A percentile compares a stretch with the other conserved stretches of the same genome.
These are phyloP conservation scores for Lathyrus tuberosus DNA, from an alignment of 306 rosid genomes.

Conservation along the genomic window DNA sequence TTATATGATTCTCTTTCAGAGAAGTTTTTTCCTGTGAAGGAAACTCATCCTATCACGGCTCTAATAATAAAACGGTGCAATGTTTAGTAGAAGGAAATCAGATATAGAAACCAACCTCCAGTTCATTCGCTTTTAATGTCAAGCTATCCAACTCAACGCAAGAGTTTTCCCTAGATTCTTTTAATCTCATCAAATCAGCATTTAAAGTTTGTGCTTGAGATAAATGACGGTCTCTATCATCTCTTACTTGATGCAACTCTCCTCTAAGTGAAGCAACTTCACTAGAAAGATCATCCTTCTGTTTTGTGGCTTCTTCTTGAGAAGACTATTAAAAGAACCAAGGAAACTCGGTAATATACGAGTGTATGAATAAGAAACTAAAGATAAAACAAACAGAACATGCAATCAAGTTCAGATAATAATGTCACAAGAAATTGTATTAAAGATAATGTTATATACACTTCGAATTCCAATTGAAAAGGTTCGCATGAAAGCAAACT, in stretches of 20 bases:
- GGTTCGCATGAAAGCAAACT: slow-evolving; percentile 46
- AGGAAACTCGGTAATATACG: slow-evolving; percentile 40
- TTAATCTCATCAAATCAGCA: slow-evolving; percentile 58
- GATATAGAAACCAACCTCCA: slow-evolving; percentile 66
- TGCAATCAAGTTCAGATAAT: neutral
- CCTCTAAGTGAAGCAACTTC: slow-evolving; percentile 75
- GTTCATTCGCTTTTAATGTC: slow-evolving; percentile 55
- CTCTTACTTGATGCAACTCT: slow-evolving; percentile 86
- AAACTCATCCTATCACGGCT: slow-evolving; percentile 30
- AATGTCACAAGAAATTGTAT: neutral
- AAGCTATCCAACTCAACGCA: slow-evolving; percentile 65
- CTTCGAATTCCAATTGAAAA: slow-evolving; percentile 22
- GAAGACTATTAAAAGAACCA: slow-evolving; percentile 66
- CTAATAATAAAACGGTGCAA: slow-evolving; percentile 14
- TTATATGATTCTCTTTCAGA: slow-evolving; percentile 63
- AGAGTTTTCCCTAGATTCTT: slow-evolving; percentile 62
- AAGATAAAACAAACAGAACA: slow-evolving; percentile 16
- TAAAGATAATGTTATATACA: neutral
- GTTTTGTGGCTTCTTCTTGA: slow-evolving; percentile 91
- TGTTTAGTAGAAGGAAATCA: slow-evolving; percentile 12
- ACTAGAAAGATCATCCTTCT: slow-evolving; percentile 72
- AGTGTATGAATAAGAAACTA: slow-evolving; percentile 14
- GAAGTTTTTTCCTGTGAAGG: slow-evolving; percentile 70
- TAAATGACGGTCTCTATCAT: slow-evolving; percentile 70
- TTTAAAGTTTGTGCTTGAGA: slow-evolving; percentile 62